Evolutionary conservation across 129 eudicot genomes (phyloP).

Genomic region (Logfia minima): DNA sequence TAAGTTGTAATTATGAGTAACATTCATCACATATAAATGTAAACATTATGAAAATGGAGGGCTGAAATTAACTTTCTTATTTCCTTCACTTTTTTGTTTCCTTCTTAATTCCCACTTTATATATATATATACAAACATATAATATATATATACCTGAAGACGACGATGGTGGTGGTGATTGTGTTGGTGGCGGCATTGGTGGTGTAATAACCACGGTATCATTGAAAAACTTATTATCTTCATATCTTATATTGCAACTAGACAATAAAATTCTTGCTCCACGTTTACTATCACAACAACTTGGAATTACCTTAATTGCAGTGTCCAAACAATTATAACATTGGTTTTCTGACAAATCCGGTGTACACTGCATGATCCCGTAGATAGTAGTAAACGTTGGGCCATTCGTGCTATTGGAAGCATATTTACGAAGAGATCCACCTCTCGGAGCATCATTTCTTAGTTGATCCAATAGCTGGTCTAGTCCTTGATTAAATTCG

Average conservation of each 20-base stretch:
- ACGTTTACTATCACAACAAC: constrained; percentile 22
- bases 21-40: too few relatives aligned
- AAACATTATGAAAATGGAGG: too few relatives aligned
- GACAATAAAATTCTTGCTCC: constrained; percentile 30
- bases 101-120: too few relatives aligned
- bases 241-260: constrained; percentile 40
- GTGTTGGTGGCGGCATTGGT: constrained; percentile 21
- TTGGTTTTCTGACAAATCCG: constrained; percentile 24
- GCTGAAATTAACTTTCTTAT: too few relatives aligned
- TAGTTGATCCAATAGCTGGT: constrained; percentile 27
- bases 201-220: constrained; percentile 19
- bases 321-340: constrained; percentile 26
- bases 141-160: constrained; percentile 14
- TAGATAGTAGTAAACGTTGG: constrained; percentile 17
- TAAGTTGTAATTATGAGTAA: too few relatives aligned
- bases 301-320: neutral
- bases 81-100: too few relatives aligned
- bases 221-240: constrained; percentile 20
- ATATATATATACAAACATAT: too few relatives aligned
- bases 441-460: constrained; percentile 32
- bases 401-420: constrained; percentile 10
- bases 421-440: constrained; percentile 48
- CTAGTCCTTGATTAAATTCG: constrained; percentile 19
- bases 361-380: constrained; percentile 43
- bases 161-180: neutral